Percentiles rank a stretch among this genome's conserved stretches.
These are phyloP conservation scores for Rubia yunnanensis DNA, from an alignment of 257 asterid genomes.

Conservation along the genomic window DNA sequence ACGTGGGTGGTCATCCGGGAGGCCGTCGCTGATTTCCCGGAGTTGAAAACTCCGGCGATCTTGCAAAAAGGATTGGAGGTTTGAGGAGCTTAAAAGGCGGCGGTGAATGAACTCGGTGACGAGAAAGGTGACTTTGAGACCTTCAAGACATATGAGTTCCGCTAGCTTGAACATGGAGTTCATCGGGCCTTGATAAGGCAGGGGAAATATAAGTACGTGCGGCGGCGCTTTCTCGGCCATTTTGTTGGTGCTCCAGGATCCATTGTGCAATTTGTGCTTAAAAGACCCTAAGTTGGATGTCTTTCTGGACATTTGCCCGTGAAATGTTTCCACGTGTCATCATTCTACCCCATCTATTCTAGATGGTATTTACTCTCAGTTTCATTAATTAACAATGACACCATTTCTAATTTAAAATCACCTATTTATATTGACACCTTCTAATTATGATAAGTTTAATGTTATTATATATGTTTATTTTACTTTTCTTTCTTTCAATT, in stretches of 20 bases:
- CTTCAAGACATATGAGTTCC: not conserved
- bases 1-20: constrained; percentile 2
- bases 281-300: not conserved
- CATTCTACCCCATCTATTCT: not conserved
- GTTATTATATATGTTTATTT: no score
- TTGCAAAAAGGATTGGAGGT: not conserved
- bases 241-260: not conserved
- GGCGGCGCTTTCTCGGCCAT: not conserved
- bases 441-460: no score
- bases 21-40: not conserved
- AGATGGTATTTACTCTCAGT: no score
- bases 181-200: constrained; percentile 6
- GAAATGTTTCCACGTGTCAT: not conserved
- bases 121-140: not conserved
- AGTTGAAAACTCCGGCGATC: not conserved
- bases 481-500: no score
- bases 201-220: not conserved
- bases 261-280: not conserved
- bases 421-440: no score
- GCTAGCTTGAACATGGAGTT: constrained; percentile 8
- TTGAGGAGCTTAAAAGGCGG: not conserved
- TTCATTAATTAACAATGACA: no score
- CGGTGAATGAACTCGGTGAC: constrained; percentile 4
- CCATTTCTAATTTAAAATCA: no score
- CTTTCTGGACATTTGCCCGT: not conserved